Evolutionary conservation across 2,329 filamentous ascomycete genomes (phyloP), one percentile per base, ranked within the genome.

Genomic region (Juglanconis juglandina): DNA sequence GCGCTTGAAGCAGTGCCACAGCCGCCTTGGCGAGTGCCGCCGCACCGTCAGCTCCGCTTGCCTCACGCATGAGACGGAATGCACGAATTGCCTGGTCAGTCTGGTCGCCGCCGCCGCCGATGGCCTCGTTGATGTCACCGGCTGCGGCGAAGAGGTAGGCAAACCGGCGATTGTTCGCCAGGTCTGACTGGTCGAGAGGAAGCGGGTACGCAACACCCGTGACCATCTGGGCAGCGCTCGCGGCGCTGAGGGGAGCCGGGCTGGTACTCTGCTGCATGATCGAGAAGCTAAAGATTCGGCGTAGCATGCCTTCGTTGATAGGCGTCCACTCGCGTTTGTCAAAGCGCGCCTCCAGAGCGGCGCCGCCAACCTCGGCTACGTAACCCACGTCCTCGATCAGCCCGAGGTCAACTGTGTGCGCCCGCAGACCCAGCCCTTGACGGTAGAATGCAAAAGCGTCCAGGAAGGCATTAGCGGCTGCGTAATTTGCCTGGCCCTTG

Each of bases 401-500:
- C 0, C 77, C 76, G 3, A 81, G 68, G 57, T 80, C 69, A 5
- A 81, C 66, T 0, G 68, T 63, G 10, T 69, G 64, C 9, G 74
- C 78, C 0, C 68, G 63, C 1, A 76, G 68, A 2, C 75, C 73
- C 1, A 65, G 68, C 1, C 35, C 44, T 2, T 66, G 66, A 3
- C 77, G 72, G 61, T 75, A 76, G 9, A 62, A 60, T 3, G 72
- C 73, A 42, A 79, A 73, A 2, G 72, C 70, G 53, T 78, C 74
- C 32, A 77, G 67, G 68, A 75, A 79, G 4, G 70, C 63, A 60
- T 78, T 79, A 9, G 68, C 77, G 0, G 76, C 74, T 1, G 72
- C 68, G 57, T 81, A 80, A 57, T 76, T 77, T 34, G 72, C 67
- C 56, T 79, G 76, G 2, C 69, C 70, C 17, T 69, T 68, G 47